These are phyloP conservation scores for Cyberlindnera veronae DNA, from an alignment of 805 yeast genomes.

Conservation along the genomic window DNA sequence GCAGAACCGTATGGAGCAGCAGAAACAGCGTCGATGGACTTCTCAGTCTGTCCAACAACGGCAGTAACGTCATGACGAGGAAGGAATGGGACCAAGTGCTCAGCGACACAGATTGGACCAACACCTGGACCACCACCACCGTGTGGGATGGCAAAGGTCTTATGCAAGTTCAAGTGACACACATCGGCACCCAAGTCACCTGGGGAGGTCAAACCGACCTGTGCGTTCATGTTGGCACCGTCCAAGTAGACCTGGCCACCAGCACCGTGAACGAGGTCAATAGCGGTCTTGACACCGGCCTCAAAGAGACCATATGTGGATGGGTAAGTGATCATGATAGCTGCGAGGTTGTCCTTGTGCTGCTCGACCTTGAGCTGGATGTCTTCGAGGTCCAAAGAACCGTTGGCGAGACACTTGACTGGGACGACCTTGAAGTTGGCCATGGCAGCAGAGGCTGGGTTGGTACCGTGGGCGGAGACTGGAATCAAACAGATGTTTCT, in stretches of 20 bases:
- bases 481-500: conserved; percentile 92
- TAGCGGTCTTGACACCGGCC: conserved; percentile 82
- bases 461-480: conserved; percentile 97
- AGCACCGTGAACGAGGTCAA: conserved; percentile 73
- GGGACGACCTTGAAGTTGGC: conserved; percentile 92
- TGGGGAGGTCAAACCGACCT: conserved; percentile 94
- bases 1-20: conserved; percentile 98
- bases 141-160: conserved; percentile 96
- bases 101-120: conserved; percentile 93
- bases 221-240: conserved; percentile 99
- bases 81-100: conserved; percentile 73
- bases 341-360: conserved; percentile 71
- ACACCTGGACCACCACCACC: conserved; percentile 99
- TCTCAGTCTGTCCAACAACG: conserved; percentile 37
- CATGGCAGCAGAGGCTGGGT: conserved; percentile 98
- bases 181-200: conserved; percentile 98
- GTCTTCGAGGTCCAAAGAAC: conserved; percentile 82
- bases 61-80: conserved; percentile 70
- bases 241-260: conserved; percentile 98
- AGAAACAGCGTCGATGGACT: conserved; percentile 72
- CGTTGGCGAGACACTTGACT: conserved; percentile 80
- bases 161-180: conserved; percentile 94
- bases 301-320: conserved; percentile 96
- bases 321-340: conserved; percentile 95
- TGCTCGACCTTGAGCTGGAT: conserved; percentile 67